Evolutionary conservation across 129 eudicot species (phyloP).

Genomic region (Erigeron canadensis): DNA sequence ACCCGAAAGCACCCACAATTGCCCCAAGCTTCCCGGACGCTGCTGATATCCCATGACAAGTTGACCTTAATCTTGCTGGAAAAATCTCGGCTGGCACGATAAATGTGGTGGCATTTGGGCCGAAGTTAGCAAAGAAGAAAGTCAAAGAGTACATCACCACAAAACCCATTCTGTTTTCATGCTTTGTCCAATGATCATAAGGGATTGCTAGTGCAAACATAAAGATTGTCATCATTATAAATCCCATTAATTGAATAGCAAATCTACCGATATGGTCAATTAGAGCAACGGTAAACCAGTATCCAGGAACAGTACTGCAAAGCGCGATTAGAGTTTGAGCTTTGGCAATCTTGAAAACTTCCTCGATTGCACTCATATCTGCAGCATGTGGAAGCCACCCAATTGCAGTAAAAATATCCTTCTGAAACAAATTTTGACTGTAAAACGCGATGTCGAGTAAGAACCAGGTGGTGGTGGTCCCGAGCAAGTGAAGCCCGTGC

Average conservation of each 20-base stretch:
- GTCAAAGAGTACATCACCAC: conserved; percentile 66
- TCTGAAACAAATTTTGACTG: conserved; percentile 71
- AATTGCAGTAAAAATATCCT: conserved; percentile 60
- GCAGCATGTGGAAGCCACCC: conserved; percentile 56
- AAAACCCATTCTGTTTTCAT: conserved; percentile 50
- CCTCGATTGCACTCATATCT: conserved; percentile 58
- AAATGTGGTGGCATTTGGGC: conserved; percentile 78
- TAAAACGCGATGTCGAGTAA: conserved; percentile 69
- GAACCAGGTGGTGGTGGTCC: conserved; percentile 68
- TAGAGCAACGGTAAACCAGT: conserved; percentile 72
- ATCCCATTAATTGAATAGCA: conserved; percentile 57
- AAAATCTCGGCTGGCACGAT: conserved; percentile 85
- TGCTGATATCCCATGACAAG: conserved; percentile 83
- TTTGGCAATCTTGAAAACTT: conserved; percentile 55
- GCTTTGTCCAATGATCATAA: conserved; percentile 61
- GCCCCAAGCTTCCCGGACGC: conserved; percentile 79
- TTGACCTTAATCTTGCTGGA: conserved; percentile 72
- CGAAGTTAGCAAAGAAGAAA: conserved; percentile 76
- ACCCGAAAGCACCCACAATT: conserved; percentile 78
- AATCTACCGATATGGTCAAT: conserved; percentile 63
- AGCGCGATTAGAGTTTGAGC: conserved; percentile 81
- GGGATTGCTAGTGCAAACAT: conserved; percentile 69
- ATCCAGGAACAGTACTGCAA: conserved; percentile 73
- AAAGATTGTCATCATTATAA: conserved; percentile 66
- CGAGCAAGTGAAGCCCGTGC: conserved; percentile 71